Conservation (phyloP, 2,329 filamentous ascomycete species). For the Exophiala aquamarina region DNA sequence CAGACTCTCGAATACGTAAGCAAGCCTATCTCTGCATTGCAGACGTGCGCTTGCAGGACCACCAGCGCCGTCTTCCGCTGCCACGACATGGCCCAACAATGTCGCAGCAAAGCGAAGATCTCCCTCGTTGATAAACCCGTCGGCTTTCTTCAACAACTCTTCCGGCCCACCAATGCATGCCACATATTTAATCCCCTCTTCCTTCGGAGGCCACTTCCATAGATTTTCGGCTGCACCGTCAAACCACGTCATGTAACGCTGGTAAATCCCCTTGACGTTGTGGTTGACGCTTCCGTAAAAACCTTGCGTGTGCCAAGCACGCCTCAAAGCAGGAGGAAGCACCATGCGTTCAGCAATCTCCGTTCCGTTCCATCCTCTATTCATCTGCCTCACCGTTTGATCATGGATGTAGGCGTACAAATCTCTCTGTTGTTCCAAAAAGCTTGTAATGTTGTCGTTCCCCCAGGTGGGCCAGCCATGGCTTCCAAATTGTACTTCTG, state of each 20-base stretch:
- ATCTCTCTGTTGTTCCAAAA: constrained; percentile 40
- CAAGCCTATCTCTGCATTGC: constrained; percentile 30
- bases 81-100: constrained; percentile 38
- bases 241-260: constrained; percentile 36
- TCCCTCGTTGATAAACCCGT: constrained; percentile 30
- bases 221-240: constrained; percentile 37
- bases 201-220: constrained; percentile 38
- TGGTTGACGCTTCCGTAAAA: constrained; percentile 41
- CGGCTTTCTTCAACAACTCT: constrained; percentile 32
- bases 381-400: constrained; percentile 42
- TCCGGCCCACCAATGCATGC: constrained; percentile 39
- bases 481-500: constrained; percentile 38
- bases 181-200: constrained; percentile 38
- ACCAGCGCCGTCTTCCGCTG: constrained; percentile 22
- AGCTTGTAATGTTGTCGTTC: constrained; percentile 24
- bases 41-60: constrained; percentile 20
- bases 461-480: constrained; percentile 49
- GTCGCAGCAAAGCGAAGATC: constrained; percentile 43
- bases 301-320: constrained; percentile 34
- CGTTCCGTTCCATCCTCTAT: constrained; percentile 36
- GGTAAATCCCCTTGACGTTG: constrained; percentile 43
- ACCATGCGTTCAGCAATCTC: constrained; percentile 42
- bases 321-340: constrained; percentile 35
- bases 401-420: constrained; percentile 43
- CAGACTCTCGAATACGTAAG: constrained; percentile 35